Evolutionary conservation across 768 basidiomycete species (phyloP).

Genomic region (Psilocybe cubensis): DNA sequence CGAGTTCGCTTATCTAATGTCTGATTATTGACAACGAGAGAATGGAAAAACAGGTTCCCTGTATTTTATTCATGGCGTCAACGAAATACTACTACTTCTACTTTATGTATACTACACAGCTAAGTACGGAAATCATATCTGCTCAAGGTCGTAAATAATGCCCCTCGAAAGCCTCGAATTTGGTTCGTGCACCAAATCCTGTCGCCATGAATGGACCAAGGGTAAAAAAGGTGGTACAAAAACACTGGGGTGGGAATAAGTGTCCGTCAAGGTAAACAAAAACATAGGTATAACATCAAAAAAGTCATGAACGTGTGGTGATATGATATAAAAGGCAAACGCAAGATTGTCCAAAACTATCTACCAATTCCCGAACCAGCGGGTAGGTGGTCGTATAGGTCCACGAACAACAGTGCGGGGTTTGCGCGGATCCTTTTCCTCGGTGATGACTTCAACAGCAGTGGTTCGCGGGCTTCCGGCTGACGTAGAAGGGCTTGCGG

Average conservation of each 20-base stretch:
- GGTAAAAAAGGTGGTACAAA: slow-evolving; percentile 7
- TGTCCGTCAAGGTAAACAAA: slow-evolving; percentile 20
- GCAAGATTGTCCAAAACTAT: slow-evolving; percentile 24
- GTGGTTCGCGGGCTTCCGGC: slow-evolving; percentile 77
- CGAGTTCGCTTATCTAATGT: slow-evolving; percentile 15
- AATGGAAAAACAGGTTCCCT: not conserved
- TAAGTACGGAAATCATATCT: slow-evolving; percentile 6
- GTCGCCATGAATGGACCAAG: slow-evolving; percentile 21
- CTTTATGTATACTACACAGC: slow-evolving; percentile 7
- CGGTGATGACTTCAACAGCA: slow-evolving; percentile 67
- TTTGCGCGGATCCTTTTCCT: slow-evolving; percentile 54
- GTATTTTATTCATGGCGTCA: slow-evolving; percentile 3
- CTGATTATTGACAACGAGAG: not conserved
- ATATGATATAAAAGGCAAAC: slow-evolving; percentile 24
- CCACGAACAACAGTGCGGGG: slow-evolving; percentile 47
- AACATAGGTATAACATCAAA: slow-evolving; percentile 34
- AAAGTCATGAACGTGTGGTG: slow-evolving; percentile 33
- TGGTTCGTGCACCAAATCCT: not conserved
- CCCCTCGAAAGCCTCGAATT: not conserved
- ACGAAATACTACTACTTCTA: slow-evolving; percentile 8
- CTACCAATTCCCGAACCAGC: slow-evolving; percentile 69
- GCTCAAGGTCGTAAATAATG: not conserved
- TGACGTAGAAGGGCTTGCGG: slow-evolving; percentile 55
- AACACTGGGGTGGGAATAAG: slow-evolving; percentile 19
- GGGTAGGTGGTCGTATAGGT: slow-evolving; percentile 52